Evolutionary conservation across 805 yeast species (phyloP).

Genomic region (Diddensiella transvaalensis): DNA sequence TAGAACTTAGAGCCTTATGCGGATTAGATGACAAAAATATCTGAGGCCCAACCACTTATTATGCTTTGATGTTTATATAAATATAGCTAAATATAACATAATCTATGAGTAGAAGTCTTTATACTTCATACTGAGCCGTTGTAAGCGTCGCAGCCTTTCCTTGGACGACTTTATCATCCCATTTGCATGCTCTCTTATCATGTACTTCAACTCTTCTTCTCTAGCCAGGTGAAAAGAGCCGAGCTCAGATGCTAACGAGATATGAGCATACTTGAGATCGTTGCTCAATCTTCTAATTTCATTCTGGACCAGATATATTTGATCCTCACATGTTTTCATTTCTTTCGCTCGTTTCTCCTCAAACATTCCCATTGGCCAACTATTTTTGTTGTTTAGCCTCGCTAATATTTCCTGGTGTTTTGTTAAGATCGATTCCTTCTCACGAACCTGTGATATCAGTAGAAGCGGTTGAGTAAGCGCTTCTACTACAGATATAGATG

Average conservation of each 20-base stretch:
- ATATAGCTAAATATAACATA: background rate
- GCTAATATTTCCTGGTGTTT: conserved; percentile 24
- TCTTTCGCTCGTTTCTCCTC: conserved; percentile 35
- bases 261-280: conserved; percentile 34
- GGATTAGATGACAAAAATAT: conserved; percentile 18
- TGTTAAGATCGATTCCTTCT: conserved; percentile 22
- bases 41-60: conserved; percentile 18
- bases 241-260: conserved; percentile 36
- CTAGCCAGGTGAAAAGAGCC: conserved; percentile 36
- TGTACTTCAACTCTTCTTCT: conserved; percentile 30
- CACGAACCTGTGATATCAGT: conserved; percentile 26
- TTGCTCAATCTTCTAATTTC: conserved; percentile 30
- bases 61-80: too few species aligned
- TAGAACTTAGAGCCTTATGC: conserved; percentile 3
- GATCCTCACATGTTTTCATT: conserved; percentile 28
- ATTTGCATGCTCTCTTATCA: conserved; percentile 22
- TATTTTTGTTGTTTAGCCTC: conserved; percentile 22
- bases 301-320: conserved; percentile 28
- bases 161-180: conserved; percentile 21
- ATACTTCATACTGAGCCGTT: background rate
- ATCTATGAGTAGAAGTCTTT: background rate
- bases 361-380: conserved; percentile 33
- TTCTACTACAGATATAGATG: conserved; percentile 23
- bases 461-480: conserved; percentile 30
- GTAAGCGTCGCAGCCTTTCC: conserved; percentile 22